Evolutionary conservation across 805 yeast species (phyloP), one percentile per base, ranked within the genome.

Genomic region (Spathaspora arborariae): DNA sequence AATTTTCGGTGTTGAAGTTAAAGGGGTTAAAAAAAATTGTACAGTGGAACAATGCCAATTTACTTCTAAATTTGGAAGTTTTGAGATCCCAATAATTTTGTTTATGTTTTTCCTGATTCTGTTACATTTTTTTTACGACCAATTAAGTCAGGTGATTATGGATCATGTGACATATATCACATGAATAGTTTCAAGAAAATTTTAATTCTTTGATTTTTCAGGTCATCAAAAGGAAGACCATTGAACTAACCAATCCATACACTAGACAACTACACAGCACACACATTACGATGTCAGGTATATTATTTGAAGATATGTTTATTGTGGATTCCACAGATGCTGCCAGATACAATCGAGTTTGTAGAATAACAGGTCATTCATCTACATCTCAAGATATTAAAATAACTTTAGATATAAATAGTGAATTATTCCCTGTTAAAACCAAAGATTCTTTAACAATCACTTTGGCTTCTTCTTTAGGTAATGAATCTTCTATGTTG

Each of bases 291-390:
- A 70, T 70, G 75, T 69, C 75, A 64, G 85, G 60, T 45, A 85
- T 92, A 33, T 78, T 94, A 54, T 94, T 94, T 65, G 97, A 94
- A 67, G 98, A 92, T 68, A 83, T 91, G 62, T 94, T 92, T 73
- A 81, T 81, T 52, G 83, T 94, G 58, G 83, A 85, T 51, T 82
- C 91, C 38, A 84, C 88, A 42, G 98, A 92, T 62, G 68, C 84
- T 27, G 96, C 88, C 41, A 82, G 96, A 63, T 92, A 92, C 74
- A 95, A 89, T 76, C 88, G 86, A 62, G 97, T 92, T 15, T 75
- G 88, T 19, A 87, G 99, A 60, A 79, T 92, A 57, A 87, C 87
- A 57, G 97, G 94, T 16, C 82, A 82, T 53, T 88, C 97, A 20
- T 85, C 91, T 39, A 82, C 96, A 27, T 80, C 89, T 40, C 74